phyloP scores from a whole-genome alignment of 352 stramenopile species.

The Pythium guiyangense region DNA sequence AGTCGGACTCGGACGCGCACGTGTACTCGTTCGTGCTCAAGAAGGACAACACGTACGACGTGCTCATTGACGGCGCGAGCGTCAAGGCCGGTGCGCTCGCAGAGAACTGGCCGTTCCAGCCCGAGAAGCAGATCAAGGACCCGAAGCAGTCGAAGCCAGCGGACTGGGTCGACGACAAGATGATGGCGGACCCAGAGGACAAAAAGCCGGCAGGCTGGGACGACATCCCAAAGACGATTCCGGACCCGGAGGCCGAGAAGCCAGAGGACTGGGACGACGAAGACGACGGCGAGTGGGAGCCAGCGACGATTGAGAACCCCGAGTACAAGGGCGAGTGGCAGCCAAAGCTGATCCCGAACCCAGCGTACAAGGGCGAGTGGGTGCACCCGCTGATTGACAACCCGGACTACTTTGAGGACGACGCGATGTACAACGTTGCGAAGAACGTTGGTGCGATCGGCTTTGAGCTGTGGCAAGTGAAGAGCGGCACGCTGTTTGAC shows the following conservation, averaged over 20 bases:
- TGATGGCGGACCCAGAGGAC: conserved; percentile 95
- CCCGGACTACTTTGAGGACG: conserved; percentile 95
- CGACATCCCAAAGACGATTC: conserved; percentile 95
- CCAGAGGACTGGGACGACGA: conserved; percentile 99
- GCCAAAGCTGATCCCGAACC: conserved; percentile 97
- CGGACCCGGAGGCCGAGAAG: conserved; percentile 95
- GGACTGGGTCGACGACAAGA: conserved; percentile 96
- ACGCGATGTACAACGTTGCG: conserved; percentile 93
- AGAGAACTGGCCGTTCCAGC: conserved; percentile 96
- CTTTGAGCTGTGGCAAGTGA: conserved; percentile 99
- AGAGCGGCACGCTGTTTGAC: conserved; percentile 98
- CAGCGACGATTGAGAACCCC: conserved; percentile 93
- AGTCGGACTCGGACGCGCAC: conserved; percentile 89
- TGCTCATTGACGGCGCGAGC: conserved; percentile 96
- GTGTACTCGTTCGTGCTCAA: conserved; percentile 98
- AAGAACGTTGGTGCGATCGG: conserved; percentile 95
- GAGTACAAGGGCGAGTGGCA: conserved; percentile 99
- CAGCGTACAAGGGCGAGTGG: conserved; percentile 99
- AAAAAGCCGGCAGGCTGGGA: conserved; percentile 96
- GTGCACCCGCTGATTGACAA: conserved; percentile 96
- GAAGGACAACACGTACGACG: conserved; percentile 96
- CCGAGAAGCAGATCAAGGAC: conserved; percentile 96
- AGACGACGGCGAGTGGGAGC: conserved; percentile 98
- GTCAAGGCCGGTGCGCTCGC: conserved; percentile 90
- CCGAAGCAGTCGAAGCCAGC: conserved; percentile 94